These are phyloP conservation scores for Phytomonas sp. DNA, from an alignment of 208 protist genomes.

Conservation along the genomic window DNA sequence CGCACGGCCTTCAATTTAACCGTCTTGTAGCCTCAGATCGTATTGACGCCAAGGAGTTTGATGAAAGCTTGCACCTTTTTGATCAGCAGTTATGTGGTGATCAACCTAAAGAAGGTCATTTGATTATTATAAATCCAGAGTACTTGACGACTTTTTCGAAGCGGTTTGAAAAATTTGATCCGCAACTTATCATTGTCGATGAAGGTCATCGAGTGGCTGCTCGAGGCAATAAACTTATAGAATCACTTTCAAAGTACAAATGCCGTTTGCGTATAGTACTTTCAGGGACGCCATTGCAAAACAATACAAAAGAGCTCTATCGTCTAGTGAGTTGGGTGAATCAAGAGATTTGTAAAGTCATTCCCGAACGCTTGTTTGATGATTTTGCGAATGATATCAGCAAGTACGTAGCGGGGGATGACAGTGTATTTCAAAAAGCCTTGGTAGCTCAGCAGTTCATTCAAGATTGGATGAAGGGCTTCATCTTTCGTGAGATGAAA, in stretches of 20 bases:
- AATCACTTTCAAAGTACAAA: constrained; percentile 35
- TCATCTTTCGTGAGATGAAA: constrained; percentile 81
- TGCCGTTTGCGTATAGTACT: constrained; percentile 64
- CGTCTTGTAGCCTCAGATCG: constrained; percentile 58
- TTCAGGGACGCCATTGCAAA: constrained; percentile 88
- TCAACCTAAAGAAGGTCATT: constrained; percentile 21
- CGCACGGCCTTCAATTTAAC: constrained; percentile 50
- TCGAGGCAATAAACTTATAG: constrained; percentile 54
- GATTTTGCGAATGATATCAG: constrained; percentile 51
- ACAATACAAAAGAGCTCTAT: constrained; percentile 78
- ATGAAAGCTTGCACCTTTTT: constrained; percentile 38
- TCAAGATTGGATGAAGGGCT: constrained; percentile 78
- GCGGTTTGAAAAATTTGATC: constrained; percentile 42
- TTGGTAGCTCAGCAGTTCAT: constrained; percentile 63
- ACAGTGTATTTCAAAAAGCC: constrained; percentile 35
- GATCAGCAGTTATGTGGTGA: constrained; percentile 29
- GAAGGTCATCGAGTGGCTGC: constrained; percentile 74
- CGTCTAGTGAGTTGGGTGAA: constrained; percentile 77
- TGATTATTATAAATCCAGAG: constrained; percentile 79
- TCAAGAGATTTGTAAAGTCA: constrained; percentile 28
- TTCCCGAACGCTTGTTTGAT: constrained; percentile 45
- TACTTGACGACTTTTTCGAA: constrained; percentile 41
- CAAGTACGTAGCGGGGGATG: constrained; percentile 67
- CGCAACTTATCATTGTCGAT: constrained; percentile 76
- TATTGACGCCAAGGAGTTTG: constrained; percentile 27